phyloP scores from a whole-genome alignment of 2,329 filamentous ascomycete species.

The Colletotrichum somersetense region DNA sequence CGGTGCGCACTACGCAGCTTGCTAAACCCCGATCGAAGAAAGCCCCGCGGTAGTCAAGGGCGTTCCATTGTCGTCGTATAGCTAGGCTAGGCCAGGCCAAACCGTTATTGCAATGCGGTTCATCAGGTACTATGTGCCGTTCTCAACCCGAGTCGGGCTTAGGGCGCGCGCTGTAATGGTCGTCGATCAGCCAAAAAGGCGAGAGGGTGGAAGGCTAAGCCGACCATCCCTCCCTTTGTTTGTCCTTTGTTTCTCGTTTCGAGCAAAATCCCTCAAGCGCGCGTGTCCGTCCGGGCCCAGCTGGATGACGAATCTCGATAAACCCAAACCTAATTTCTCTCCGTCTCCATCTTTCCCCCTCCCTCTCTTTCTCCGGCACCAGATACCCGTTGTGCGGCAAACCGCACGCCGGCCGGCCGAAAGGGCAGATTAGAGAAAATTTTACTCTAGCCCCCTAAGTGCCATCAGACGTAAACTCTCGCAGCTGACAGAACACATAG shows the following conservation, averaged over 20 bases:
- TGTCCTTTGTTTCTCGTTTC: neutral
- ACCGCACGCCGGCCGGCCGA: neutral
- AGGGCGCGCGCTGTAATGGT: neutral
- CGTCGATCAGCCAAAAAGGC: neutral
- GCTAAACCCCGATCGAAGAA: neutral
- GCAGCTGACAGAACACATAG: neutral
- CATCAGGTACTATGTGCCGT: neutral
- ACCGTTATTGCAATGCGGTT: neutral
- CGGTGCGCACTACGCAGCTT: neutral
- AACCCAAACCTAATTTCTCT: neutral
- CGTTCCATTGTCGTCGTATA: neutral
- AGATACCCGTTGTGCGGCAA: neutral
- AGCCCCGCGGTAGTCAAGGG: neutral
- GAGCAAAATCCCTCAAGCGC: neutral
- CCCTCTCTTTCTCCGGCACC: too few species aligned
- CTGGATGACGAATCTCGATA: neutral
- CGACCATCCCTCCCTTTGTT: neutral
- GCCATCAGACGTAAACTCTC: neutral
- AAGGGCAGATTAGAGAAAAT: neutral
- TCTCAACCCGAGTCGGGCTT: neutral
- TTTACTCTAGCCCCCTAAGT: neutral
- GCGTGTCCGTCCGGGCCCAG: neutral
- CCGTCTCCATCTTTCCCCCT: neutral
- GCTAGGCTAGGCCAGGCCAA: neutral
- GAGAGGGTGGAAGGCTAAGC: neutral